phyloP scores from a whole-genome alignment of 2,329 filamentous ascomycete species.

The Lasiodiplodia theobromae region DNA sequence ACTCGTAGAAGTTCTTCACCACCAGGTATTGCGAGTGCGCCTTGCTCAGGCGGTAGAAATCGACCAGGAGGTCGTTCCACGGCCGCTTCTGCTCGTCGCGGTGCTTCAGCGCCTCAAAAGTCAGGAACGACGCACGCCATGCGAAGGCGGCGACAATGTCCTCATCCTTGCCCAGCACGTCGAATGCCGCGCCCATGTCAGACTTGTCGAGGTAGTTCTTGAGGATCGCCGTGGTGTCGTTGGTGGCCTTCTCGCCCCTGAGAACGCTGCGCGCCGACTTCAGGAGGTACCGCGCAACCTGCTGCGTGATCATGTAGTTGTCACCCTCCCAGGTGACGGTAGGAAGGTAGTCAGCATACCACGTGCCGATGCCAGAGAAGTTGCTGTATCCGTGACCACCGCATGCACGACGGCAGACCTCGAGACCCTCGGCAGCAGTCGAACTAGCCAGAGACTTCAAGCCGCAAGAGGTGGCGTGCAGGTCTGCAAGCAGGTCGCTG shows the following conservation, averaged over 20 bases:
- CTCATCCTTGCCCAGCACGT: constrained; percentile 72
- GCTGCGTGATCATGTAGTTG: constrained; percentile 84
- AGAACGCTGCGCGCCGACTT: constrained; percentile 77
- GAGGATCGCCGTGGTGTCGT: constrained; percentile 74
- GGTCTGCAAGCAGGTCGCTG: constrained; percentile 73
- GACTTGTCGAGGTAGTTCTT: constrained; percentile 68
- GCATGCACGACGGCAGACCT: constrained; percentile 76
- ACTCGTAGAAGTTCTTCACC: constrained; percentile 79
- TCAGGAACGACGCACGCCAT: constrained; percentile 76
- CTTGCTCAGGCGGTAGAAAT: constrained; percentile 78
- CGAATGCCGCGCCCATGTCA: constrained; percentile 76
- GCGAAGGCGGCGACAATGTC: constrained; percentile 78
- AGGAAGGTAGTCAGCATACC: constrained; percentile 78
- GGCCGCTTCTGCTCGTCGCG: constrained; percentile 76
- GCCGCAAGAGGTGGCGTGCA: constrained; percentile 79
- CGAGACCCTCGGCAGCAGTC: constrained; percentile 75
- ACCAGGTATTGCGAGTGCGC: constrained; percentile 80
- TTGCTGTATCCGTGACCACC: constrained; percentile 79
- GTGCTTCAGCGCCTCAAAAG: constrained; percentile 77
- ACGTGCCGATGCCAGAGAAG: constrained; percentile 77
- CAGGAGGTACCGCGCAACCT: constrained; percentile 76
- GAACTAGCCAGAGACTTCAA: constrained; percentile 77
- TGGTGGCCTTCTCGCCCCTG: constrained; percentile 67
- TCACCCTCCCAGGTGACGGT: constrained; percentile 78
- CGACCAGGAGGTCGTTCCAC: constrained; percentile 79